Base-by-base conservation (phyloP, 1,284 basidiomycete species). In the Volvariella surrecta region DNA sequence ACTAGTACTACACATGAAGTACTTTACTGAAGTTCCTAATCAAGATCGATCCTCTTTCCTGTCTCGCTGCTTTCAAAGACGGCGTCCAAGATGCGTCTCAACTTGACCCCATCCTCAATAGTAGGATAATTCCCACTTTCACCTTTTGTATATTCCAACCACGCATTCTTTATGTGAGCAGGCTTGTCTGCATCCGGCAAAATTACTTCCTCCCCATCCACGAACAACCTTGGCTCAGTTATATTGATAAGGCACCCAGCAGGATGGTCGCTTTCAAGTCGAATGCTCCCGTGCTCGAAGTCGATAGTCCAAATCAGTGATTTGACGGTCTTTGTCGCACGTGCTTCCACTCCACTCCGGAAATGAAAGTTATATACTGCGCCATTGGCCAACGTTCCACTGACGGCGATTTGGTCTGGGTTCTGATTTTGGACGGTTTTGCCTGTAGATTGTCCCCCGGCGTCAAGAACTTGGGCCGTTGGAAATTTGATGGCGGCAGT, bases 251-350 rank as follows among this genome's bases (percentile, higher is more conserved):
- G 3, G 16, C 4, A 4, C 42, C 43, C 44, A 4, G 32, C 32
- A 2, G 38, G 43, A 15, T 40, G 37, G 15, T 55, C 50, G 32
- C 49, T 52, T 44, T 61, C 57, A 3, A 67, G 18, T 21, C 54
- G 46, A 41, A 67, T 58, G 3, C 50, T 49, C 0, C 64, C 62
- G 1, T 60, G 56, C 37, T 66, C 64, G 7, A 64, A 64, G 34
- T 66, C 60, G 38, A 68, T 65, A 39, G 54, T 50, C 63, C 64
- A 67, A 1, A 55, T 16, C 32, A 63, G 55, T 2, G 43, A 45
- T 32, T 47, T 48, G 19, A 28, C 24, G 6, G 24, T 28, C 11
- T 28, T 28, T 6, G 24, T 6, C 6, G 24, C 61, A 34, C 7
- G 56, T 53, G 11, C 63, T 62, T 16, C 48, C 49, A 28, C 49